Base-by-base conservation (phyloP, 345 rosid genomes). In the Syzygium aromaticum region DNA sequence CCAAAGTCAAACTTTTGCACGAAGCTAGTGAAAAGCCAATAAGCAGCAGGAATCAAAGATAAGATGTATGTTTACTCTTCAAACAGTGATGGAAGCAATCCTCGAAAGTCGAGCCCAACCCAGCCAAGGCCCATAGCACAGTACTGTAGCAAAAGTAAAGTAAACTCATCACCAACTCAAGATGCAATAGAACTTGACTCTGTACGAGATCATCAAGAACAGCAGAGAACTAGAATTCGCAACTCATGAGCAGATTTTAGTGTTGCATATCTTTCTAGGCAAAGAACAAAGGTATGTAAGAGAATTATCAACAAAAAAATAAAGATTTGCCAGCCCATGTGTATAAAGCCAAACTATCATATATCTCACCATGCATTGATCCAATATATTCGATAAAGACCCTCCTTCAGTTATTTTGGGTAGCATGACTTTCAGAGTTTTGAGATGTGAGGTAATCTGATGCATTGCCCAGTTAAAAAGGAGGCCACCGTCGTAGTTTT, bases 401-500 rank as follows among this genome's bases (percentile, higher is more conserved):
- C 96, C 98, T 88, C 99, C 99, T 90, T 98, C 99, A 54, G 97
- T 95, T 92, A 98, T 94, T 94, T 95, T 95, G 38, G 98, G 98
- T 84, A 98, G 99, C 98, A 95, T 94, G 88, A 95, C 84, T 92
- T 96, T 95, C 53, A 96, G 96, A 89, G 96, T 98, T 91, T 98
- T 96, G 88, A 98, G 97, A 93, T 98, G 98, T 63, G 98, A 93
- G 77, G 97, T 96, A 86, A 98, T 94, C 91, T 98, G 99, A 94
- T 96, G 99, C 99, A 98, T 96, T 84, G 98, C 97, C 99, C 99
- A 98, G 89, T 98, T 94, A 89, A 95, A 96, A 88, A 98, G 95
- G 90, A 98, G 97, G 73, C 98, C 99, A 52, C 99, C 96, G 88
- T 96, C 99, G 82, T 94, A 95, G 88, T 95, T 95, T 92, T 95